These are phyloP conservation scores for Zygoascus biomembranicola DNA, from an alignment of 805 yeast genomes.

Conservation along the genomic window DNA sequence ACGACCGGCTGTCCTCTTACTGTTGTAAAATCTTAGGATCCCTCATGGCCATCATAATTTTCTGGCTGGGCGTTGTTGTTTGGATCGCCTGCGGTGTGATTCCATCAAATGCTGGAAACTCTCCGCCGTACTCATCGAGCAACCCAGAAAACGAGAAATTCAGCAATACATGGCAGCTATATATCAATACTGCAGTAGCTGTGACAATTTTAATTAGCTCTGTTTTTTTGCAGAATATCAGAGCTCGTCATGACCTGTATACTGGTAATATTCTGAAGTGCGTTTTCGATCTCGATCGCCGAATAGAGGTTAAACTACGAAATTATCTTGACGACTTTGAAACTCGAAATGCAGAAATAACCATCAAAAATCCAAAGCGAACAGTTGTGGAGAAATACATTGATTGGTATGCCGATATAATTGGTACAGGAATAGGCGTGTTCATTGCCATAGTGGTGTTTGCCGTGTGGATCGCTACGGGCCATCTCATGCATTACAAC, in stretches of 20 bases:
- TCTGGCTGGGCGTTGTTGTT: not conserved
- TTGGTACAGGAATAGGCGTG: slow-evolving; percentile 38
- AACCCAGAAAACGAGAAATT: not conserved
- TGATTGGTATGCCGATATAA: slow-evolving; percentile 34
- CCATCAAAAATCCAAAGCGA: not conserved
- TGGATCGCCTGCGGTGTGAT: not conserved
- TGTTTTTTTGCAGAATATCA: not conserved
- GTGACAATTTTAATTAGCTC: not conserved
- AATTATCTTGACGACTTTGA: not conserved
- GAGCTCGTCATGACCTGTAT: not conserved
- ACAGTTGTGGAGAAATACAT: slow-evolving; percentile 14
- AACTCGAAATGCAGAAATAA: not conserved
- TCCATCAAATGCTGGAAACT: not conserved
- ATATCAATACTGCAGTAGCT: not conserved
- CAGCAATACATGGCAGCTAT: not conserved
- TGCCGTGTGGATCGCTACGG: slow-evolving; percentile 33
- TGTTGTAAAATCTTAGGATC: not conserved
- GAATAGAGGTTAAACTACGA: not conserved
- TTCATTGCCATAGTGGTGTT: slow-evolving; percentile 29
- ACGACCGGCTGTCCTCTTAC: not conserved
- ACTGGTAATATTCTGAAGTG: not conserved
- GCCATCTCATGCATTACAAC: slow-evolving; percentile 31
- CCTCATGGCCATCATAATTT: not conserved
- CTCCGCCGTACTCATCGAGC: not conserved
- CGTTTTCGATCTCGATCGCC: not conserved